Conservation (phyloP, 2,329 filamentous ascomycete genomes). For the Microascus cirrosus region DNA sequence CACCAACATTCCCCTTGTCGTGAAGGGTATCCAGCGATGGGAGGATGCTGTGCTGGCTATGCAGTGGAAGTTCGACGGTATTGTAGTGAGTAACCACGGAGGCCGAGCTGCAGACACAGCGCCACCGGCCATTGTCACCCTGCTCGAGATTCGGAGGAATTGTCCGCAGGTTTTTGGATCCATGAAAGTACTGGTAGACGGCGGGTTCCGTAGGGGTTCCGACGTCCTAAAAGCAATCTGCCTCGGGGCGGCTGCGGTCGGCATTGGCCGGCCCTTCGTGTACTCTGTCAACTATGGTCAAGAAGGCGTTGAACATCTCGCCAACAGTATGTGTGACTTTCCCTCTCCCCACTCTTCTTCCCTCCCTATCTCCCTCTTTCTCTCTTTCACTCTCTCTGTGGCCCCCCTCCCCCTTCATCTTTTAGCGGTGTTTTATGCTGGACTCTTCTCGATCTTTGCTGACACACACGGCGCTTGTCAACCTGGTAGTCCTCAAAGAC, state of each 20-base stretch:
- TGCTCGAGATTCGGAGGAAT: not conserved
- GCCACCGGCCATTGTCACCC: not conserved
- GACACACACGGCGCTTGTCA: too few relatives aligned
- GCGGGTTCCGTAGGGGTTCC: slow-evolving; percentile 50
- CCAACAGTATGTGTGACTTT: too few relatives aligned
- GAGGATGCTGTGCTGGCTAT: slow-evolving; percentile 50
- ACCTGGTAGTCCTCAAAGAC: too few relatives aligned
- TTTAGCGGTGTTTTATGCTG: too few relatives aligned
- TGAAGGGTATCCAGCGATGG: not conserved
- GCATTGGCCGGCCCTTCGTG: slow-evolving; percentile 42
- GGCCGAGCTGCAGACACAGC: slow-evolving; percentile 40
- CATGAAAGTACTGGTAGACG: slow-evolving; percentile 50
- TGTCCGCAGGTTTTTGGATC: slow-evolving; percentile 9
- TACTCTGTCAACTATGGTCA: too few relatives aligned
- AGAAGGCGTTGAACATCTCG: too few relatives aligned
- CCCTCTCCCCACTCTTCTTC: too few relatives aligned
- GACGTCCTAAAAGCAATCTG: slow-evolving; percentile 59
- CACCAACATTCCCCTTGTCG: not conserved
- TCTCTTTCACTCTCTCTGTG: too few relatives aligned
- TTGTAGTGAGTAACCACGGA: slow-evolving; percentile 61
- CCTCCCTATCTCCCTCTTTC: too few relatives aligned
- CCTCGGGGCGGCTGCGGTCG: slow-evolving; percentile 51
- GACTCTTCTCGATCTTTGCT: too few relatives aligned
- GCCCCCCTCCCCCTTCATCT: too few relatives aligned
- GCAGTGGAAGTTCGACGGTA: slow-evolving; percentile 50